A percentile compares a stretch with the other conserved stretches of the same genome.
Conservation (phyloP, 768 basidiomycete genomes). For the Lepiota venenata region DNA sequence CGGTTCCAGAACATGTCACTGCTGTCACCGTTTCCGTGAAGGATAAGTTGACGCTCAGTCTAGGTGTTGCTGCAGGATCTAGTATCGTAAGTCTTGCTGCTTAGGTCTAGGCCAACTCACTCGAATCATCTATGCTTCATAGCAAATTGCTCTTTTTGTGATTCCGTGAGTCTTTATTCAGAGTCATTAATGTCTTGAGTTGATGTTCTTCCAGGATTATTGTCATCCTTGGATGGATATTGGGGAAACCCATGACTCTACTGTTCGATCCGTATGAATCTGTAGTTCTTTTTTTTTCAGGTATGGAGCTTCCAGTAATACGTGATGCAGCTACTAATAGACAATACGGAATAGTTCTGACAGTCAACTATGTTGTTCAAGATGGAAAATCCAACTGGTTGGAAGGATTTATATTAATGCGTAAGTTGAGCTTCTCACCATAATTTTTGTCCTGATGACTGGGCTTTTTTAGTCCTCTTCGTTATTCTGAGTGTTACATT, state of each 20-base stretch:
- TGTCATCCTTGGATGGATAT: conserved; percentile 73
- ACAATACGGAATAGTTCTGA: conserved; percentile 51
- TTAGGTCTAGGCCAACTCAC: background rate
- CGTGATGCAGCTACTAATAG: background rate
- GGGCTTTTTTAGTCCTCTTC: conserved; percentile 50
- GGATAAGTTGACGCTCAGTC: conserved; percentile 81
- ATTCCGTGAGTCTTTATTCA: conserved; percentile 56
- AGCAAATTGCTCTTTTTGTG: conserved; percentile 86
- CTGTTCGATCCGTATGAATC: conserved; percentile 91
- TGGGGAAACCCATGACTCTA: conserved; percentile 76
- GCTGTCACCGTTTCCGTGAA: conserved; percentile 92
- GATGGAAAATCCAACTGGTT: conserved; percentile 87
- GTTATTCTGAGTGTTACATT: conserved; percentile 68
- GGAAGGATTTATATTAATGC: conserved; percentile 60
- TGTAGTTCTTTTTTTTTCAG: conserved; percentile 49
- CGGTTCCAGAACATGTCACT: conserved; percentile 70
- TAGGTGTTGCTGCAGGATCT: conserved; percentile 88
- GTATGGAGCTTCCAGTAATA: conserved; percentile 19
- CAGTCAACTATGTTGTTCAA: conserved; percentile 77
- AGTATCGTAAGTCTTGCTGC: conserved; percentile 55
- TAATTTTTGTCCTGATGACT: background rate
- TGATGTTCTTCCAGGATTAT: conserved; percentile 47
- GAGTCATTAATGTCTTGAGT: background rate
- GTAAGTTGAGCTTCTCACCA: conserved; percentile 14
- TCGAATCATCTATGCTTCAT: conserved; percentile 4